phyloP scores from a whole-genome alignment of 192 early-diverging fungal species.

The Mortierella claussenii region DNA sequence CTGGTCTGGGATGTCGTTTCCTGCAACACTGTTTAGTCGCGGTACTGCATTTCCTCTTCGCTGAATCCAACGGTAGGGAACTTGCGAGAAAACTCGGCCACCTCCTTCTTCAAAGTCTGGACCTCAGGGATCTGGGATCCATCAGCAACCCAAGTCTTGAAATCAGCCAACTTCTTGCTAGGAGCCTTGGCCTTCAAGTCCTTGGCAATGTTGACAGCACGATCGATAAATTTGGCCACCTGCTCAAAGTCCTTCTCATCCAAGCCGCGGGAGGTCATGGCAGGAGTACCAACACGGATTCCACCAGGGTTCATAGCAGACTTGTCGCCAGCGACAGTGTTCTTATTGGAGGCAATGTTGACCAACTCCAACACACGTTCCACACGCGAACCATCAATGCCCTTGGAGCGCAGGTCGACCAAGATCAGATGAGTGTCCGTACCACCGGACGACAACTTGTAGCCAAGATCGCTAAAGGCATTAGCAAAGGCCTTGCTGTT shows the following conservation, averaged over 20 bases:
- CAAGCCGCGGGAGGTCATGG: slow-evolving; percentile 97
- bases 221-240: slow-evolving; percentile 88
- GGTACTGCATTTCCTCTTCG: slow-evolving; percentile 71
- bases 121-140: slow-evolving; percentile 70
- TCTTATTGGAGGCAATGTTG: slow-evolving; percentile 99
- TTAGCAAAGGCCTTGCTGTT: slow-evolving; percentile 93
- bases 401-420: slow-evolving; percentile 84
- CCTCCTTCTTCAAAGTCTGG: slow-evolving; percentile 77
- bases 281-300: slow-evolving; percentile 94
- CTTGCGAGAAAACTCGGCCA: slow-evolving; percentile 81
- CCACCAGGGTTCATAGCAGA: slow-evolving; percentile 93
- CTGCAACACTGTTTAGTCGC: slow-evolving; percentile 43
- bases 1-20: too few species aligned
- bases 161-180: slow-evolving; percentile 88
- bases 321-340: slow-evolving; percentile 98
- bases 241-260: slow-evolving; percentile 88
- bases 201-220: slow-evolving; percentile 83
- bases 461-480: slow-evolving; percentile 75
- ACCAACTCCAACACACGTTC: slow-evolving; percentile 95
- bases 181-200: slow-evolving; percentile 72
- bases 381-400: slow-evolving; percentile 94
- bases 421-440: slow-evolving; percentile 97
- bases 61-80: slow-evolving; percentile 93
- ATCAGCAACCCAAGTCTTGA: slow-evolving; percentile 86
- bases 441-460: slow-evolving; percentile 89